phyloP scores from a whole-genome alignment of 345 rosid genomes.

The Citrus australasica region DNA sequence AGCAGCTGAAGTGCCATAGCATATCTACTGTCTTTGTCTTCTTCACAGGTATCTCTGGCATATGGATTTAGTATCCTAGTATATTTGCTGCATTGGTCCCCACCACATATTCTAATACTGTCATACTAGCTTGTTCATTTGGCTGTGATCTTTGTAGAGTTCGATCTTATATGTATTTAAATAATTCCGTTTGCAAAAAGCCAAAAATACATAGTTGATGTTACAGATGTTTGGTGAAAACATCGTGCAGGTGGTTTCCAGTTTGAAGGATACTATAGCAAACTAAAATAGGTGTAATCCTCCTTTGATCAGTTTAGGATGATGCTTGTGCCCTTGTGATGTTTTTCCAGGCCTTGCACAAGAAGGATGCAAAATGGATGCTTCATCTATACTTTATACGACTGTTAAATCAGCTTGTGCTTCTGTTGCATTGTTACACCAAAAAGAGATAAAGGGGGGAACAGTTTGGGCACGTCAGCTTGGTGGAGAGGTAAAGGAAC shows the following conservation, averaged over 20 bases:
- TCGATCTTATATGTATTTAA: not conserved
- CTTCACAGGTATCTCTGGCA: not conserved
- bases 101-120: not conserved
- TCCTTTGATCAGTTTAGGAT: constrained; percentile 13
- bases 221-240: not conserved
- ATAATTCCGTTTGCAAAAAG: not conserved
- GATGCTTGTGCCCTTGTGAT: constrained; percentile 3
- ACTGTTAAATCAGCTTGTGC: constrained; percentile 80
- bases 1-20: not conserved
- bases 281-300: not conserved
- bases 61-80: not conserved
- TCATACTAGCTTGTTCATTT: not conserved
- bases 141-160: not conserved
- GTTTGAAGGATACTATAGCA: not conserved
- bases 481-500: constrained; percentile 82
- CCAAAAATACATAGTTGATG: not conserved
- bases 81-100: not conserved
- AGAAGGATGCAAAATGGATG: constrained; percentile 86
- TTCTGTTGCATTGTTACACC: constrained; percentile 60
- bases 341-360: constrained; percentile 66
- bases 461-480: constrained; percentile 92
- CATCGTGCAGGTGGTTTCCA: not conserved
- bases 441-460: constrained; percentile 60
- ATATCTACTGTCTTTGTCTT: not conserved
- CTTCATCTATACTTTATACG: constrained; percentile 79